Evolutionary conservation across 1,284 basidiomycete species (phyloP).

Genomic region (Cryptococcus wingfieldii): DNA sequence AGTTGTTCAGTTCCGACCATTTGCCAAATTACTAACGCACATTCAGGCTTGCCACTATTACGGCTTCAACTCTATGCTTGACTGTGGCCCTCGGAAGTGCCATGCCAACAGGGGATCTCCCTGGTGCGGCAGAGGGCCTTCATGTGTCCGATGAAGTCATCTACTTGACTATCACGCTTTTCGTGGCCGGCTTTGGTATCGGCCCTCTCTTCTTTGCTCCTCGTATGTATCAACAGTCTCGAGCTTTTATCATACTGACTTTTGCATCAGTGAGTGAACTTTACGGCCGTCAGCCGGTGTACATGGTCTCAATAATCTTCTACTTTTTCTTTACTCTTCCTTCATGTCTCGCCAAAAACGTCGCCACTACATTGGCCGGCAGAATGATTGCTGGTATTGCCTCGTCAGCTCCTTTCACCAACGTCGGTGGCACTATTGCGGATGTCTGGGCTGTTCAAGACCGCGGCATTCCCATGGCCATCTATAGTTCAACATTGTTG

Average conservation of each 20-base stretch:
- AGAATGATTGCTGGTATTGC: conserved; percentile 51
- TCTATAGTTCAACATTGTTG: conserved; percentile 46
- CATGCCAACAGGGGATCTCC: conserved; percentile 51
- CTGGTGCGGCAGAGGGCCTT: conserved; percentile 40
- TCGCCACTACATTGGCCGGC: conserved; percentile 50
- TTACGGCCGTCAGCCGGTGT: conserved; percentile 46
- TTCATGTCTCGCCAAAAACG: conserved; percentile 49
- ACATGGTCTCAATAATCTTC: conserved; percentile 47
- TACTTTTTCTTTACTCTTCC: conserved; percentile 52
- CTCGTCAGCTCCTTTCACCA: conserved; percentile 51
- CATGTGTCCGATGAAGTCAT: conserved; percentile 48
- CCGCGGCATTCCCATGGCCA: conserved; percentile 49
- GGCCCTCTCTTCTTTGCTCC: conserved; percentile 50
- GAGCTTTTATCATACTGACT: not conserved
- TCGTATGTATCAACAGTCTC: conserved; percentile 10
- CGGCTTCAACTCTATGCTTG: conserved; percentile 31
- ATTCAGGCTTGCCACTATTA: conserved; percentile 29
- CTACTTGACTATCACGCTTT: conserved; percentile 49
- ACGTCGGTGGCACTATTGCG: conserved; percentile 51
- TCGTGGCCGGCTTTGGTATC: conserved; percentile 51
- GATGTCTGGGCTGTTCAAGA: conserved; percentile 50
- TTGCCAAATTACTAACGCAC: not conserved
- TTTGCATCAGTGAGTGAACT: conserved; percentile 38
- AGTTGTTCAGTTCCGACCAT: conserved; percentile 1
- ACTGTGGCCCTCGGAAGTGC: conserved; percentile 49